A percentile compares a stretch with the other conserved stretches of the same genome.
Conservation (phyloP, 495 filamentous ascomycete species). For the Aspergillus incahuasiensis region DNA sequence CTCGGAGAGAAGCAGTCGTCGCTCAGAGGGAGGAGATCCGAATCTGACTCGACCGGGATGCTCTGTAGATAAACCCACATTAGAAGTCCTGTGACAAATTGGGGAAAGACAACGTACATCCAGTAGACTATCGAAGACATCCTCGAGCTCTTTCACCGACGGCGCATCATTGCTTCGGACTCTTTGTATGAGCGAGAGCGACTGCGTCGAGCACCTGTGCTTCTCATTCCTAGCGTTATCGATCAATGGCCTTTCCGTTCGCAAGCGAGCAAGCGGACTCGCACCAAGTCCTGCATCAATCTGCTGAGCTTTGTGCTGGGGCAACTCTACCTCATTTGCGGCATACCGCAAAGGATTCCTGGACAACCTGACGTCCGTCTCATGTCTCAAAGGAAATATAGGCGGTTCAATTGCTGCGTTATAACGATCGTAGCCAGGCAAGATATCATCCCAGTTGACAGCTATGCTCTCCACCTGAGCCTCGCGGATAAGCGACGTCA, state of each 20-base stretch:
- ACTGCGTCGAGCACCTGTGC: constrained; percentile 18
- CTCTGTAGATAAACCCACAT: neutral
- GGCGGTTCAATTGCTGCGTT: constrained; percentile 49
- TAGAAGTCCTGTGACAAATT: neutral
- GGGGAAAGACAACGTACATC: neutral
- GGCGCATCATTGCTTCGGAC: neutral
- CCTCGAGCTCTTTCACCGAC: constrained; percentile 4
- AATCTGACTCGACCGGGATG: neutral
- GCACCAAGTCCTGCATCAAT: no score
- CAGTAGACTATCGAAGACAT: neutral
- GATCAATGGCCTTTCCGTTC: constrained; percentile 23
- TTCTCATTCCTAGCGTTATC: constrained; percentile 21
- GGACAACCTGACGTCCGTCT: constrained; percentile 31
- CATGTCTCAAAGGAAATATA: constrained; percentile 45
- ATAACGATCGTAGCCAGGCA: constrained; percentile 27
- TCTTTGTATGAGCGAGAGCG: constrained; percentile 17
- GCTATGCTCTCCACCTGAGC: neutral
- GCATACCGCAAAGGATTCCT: neutral
- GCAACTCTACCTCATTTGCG: constrained; percentile 33
- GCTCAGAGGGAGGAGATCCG: constrained; percentile 6
- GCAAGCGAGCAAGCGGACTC: constrained; percentile 22
- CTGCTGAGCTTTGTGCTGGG: neutral
- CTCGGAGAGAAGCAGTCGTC: constrained; percentile 17
- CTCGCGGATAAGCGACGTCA: constrained; percentile 19
- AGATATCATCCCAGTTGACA: constrained; percentile 20